These are phyloP conservation scores for Petunia secreta DNA, from an alignment of 257 asterid genomes.

Conservation along the genomic window DNA sequence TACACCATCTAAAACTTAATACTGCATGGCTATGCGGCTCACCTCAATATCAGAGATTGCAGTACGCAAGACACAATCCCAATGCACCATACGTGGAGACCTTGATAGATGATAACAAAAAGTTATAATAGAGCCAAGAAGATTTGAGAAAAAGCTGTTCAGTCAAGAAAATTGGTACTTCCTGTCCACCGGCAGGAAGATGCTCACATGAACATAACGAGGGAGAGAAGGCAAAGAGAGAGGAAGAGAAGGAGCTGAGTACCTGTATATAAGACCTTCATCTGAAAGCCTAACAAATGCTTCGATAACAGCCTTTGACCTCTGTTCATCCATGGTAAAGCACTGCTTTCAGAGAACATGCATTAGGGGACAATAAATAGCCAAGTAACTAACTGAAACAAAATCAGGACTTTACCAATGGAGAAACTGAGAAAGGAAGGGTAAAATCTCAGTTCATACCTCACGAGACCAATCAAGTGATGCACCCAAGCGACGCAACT, in stretches of 20 bases:
- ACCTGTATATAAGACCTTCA: conserved; percentile 93
- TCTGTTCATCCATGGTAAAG: conserved; percentile 92
- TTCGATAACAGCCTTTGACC: conserved; percentile 91
- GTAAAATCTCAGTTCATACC: conserved; percentile 43
- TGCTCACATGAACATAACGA: conserved; percentile 21
- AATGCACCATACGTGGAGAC: conserved; percentile 89
- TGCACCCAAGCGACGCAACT: conserved; percentile 90
- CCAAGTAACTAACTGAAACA: neutral
- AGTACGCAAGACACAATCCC: conserved; percentile 90
- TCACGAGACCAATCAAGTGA: conserved; percentile 96
- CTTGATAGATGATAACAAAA: conserved; percentile 42
- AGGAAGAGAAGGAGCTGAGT: conserved; percentile 17
- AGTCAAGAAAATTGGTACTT: conserved; percentile 8
- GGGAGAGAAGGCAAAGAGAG: neutral
- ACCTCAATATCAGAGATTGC: conserved; percentile 99
- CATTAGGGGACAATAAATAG: neutral
- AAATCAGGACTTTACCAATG: neutral
- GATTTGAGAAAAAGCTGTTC: neutral
- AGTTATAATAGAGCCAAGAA: conserved; percentile 19
- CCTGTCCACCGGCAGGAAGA: neutral
- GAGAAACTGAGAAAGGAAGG: neutral
- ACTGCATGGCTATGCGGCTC: conserved; percentile 19
- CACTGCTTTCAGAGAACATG: conserved; percentile 47
- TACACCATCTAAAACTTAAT: conserved; percentile 21
- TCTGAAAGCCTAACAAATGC: conserved; percentile 87